These are phyloP conservation scores for Hirsutella minnesotensis DNA, from an alignment of 2,329 filamentous ascomycete species.

Conservation along the genomic window DNA sequence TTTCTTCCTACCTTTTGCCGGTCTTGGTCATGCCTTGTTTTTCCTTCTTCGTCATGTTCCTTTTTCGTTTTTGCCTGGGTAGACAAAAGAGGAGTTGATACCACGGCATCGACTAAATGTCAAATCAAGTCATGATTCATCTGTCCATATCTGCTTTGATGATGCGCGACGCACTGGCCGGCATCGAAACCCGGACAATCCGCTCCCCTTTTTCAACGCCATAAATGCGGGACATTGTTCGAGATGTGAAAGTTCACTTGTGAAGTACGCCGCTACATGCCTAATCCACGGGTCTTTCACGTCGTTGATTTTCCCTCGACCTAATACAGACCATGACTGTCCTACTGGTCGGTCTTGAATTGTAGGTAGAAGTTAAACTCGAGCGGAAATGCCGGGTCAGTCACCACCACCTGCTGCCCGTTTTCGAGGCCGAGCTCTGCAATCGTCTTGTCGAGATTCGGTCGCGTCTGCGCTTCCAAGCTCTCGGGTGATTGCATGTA, in stretches of 20 bases:
- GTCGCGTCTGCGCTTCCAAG: conserved; percentile 72
- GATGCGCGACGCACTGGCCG: not conserved
- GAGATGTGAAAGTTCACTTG: no score
- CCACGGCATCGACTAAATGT: conserved; percentile 12
- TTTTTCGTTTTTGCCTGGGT: conserved; percentile 9
- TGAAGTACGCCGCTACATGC: not conserved
- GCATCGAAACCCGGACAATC: no score
- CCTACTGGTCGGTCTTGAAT: conserved; percentile 23
- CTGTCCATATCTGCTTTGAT: not conserved
- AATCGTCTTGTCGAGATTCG: conserved; percentile 71
- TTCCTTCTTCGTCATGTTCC: not conserved
- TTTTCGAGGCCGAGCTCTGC: conserved; percentile 58
- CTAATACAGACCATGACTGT: no score
- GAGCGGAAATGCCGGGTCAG: conserved; percentile 77
- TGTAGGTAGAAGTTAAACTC: conserved; percentile 47
- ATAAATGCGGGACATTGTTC: no score
- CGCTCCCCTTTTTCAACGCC: no score
- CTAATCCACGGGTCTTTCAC: no score
- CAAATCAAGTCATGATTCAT: not conserved
- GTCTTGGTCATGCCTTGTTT: not conserved
- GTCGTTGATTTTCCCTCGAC: no score
- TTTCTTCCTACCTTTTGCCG: not conserved
- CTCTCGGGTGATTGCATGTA: conserved; percentile 80
- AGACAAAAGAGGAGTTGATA: conserved; percentile 19
- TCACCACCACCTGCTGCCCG: conserved; percentile 84